phyloP scores from a whole-genome alignment of 331 rosid species.

The Telfairia occidentalis region DNA sequence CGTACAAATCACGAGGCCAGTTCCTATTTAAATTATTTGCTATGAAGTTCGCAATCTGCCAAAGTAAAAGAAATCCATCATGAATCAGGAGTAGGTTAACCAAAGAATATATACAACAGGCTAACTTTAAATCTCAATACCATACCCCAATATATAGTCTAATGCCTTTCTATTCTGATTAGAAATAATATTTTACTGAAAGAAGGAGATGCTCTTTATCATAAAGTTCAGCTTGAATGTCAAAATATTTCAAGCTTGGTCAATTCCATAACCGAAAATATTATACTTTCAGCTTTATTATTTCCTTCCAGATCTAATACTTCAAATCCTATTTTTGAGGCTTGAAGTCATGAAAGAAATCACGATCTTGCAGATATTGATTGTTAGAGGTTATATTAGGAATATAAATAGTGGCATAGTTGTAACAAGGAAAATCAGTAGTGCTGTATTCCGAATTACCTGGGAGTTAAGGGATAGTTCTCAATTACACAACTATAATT shows the following conservation, averaged over 20 bases:
- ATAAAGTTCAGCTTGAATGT: neutral
- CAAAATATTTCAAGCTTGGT: neutral
- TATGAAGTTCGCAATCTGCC: slow-evolving; percentile 88
- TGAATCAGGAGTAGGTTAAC: neutral
- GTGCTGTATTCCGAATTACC: neutral
- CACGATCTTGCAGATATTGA: too few relatives aligned
- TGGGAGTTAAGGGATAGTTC: neutral
- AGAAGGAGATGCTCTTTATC: neutral
- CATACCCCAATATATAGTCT: neutral
- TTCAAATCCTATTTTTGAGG: too few relatives aligned
- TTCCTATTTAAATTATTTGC: slow-evolving; percentile 76
- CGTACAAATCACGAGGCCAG: slow-evolving; percentile 92
- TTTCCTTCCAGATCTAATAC: neutral
- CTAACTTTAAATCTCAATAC: neutral
- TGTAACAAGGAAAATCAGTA: too few relatives aligned
- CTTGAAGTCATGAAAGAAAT: neutral
- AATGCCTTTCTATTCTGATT: neutral
- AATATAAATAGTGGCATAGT: too few relatives aligned
- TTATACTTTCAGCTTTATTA: neutral
- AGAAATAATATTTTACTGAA: neutral
- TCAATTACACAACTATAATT: neutral
- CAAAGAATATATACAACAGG: neutral
- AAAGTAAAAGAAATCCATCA: slow-evolving; percentile 8
- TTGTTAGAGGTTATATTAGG: too few relatives aligned
- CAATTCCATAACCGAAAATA: neutral